Base-by-base conservation (phyloP, 2,329 filamentous ascomycete genomes). In the Neopestalotiopsis sp. region DNA sequence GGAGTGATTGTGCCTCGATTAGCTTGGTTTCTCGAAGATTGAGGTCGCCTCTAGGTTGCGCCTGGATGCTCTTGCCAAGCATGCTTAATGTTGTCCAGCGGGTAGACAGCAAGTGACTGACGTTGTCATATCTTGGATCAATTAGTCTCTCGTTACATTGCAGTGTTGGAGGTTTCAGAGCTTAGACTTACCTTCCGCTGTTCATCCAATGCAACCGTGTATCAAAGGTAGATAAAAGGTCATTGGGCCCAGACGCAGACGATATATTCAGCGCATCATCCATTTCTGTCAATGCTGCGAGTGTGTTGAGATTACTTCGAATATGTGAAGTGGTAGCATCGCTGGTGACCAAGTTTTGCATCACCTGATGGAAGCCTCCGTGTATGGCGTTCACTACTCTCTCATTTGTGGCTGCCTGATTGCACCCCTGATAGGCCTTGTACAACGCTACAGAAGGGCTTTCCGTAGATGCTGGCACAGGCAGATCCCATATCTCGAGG, bases 401-500 rank as follows among this genome's bases (percentile, higher is more conserved):
- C 2, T 77, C 70, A 13, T 89, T 77, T 63, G 90, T 88, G 10
- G 85, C 83, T 2, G 91, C 90, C 71, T 90, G 90, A 75, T 94
- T 89, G 70, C 98, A 86, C 28, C 90, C 89, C 77, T 97, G 94
- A 69, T 97, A 94, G 0, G 90, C 90, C 74, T 91, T 92, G 81
- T 97, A 98, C 0, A 95, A 83, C 1, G 89, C 91, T 3, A 91
- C 90, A 1, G 91, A 85, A 67, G 91, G 89, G 38, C 89, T 91
- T 13, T 86, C 83, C 63, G 87, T 88, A 2, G 85, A 82, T 7
- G 86, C 83, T 0, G 94, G 93, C 0, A 91, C 90, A 14, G 93
- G 92, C 24, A 98, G 86, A 77, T 98, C 95, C 96, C 96, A 99
- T 75, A 95, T 92, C 73, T 96, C 94, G 17, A 98, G 84, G 72